A percentile compares a stretch with the other conserved stretches of the same genome.
Conservation (phyloP, 169 alveolate species). For the Plasmodium malariae region DNA sequence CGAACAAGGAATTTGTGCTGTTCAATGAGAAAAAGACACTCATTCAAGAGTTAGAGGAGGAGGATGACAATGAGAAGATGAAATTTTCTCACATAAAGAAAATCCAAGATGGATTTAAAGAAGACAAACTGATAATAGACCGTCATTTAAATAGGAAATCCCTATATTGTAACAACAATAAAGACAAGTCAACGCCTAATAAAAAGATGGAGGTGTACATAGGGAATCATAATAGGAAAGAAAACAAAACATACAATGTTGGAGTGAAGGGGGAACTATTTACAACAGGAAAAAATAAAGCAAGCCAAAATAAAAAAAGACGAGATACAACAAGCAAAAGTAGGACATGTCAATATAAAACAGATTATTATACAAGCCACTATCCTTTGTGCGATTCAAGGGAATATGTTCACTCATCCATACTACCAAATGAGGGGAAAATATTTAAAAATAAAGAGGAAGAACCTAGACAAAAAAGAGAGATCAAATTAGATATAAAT, state of each 20-base stretch:
- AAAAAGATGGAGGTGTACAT: too few relatives aligned
- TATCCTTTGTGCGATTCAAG: too few relatives aligned
- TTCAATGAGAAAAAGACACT: neutral
- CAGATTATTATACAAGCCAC: too few relatives aligned
- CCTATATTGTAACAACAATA: too few relatives aligned
- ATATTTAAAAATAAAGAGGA: slow-evolving; percentile 11
- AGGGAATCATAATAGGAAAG: neutral
- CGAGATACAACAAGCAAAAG: too few relatives aligned
- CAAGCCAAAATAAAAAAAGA: neutral
- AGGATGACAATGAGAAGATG: too few relatives aligned
- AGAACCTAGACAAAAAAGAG: slow-evolving; percentile 16
- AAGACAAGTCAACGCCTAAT: too few relatives aligned
- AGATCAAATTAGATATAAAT: slow-evolving; percentile 4
- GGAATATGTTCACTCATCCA: too few relatives aligned
- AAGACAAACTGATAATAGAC: neutral
- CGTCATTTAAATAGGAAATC: neutral
- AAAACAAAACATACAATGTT: neutral
- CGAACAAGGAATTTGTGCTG: neutral
- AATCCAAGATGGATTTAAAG: neutral
- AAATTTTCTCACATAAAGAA: neutral
- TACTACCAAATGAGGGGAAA: too few relatives aligned
- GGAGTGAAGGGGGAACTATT: neutral
- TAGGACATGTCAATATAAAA: too few relatives aligned
- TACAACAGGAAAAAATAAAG: neutral
- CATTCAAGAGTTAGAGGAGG: too few relatives aligned